Evolutionary conservation across 805 yeast genomes (phyloP).

Genomic region (Candida fluviatilis): DNA sequence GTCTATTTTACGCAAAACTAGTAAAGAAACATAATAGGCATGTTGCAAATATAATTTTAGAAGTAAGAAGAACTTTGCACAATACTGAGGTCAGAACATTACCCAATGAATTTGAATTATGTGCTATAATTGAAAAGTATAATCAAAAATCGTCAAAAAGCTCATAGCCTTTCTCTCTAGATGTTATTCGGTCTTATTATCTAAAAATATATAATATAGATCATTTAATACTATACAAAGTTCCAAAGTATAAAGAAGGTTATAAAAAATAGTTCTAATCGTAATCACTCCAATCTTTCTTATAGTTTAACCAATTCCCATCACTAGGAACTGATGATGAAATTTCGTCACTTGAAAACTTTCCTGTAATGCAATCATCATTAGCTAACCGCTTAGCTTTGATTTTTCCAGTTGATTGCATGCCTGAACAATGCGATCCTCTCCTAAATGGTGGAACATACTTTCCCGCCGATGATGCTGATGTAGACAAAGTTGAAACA

Average conservation of each 20-base stretch:
- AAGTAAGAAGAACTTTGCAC: constrained; percentile 7
- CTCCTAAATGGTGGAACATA: constrained; percentile 73
- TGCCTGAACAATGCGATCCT: constrained; percentile 31
- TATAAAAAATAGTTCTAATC: constrained; percentile 9
- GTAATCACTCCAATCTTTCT: constrained; percentile 26
- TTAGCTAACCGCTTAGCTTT: constrained; percentile 3
- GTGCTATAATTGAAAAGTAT: not conserved
- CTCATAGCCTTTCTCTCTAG: not conserved
- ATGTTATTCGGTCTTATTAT: not conserved
- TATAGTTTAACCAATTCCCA: constrained; percentile 21
- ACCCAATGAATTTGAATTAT: constrained; percentile 5
- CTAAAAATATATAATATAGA: not conserved
- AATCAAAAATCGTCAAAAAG: too few species aligned
- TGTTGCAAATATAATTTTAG: constrained; percentile 38
- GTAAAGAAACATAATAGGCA: constrained; percentile 47
- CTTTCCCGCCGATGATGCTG: constrained; percentile 39
- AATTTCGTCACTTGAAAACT: constrained; percentile 3
- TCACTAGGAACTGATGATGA: constrained; percentile 8
- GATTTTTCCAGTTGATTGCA: not conserved
- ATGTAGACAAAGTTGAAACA: constrained; percentile 2
- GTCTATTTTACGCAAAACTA: constrained; percentile 66
- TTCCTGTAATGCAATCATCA: constrained; percentile 2
- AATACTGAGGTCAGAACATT: constrained; percentile 7
- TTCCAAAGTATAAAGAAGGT: too few species aligned
- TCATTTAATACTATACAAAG: too few species aligned